Base-by-base conservation (phyloP, 768 basidiomycete genomes). In the Phylloporus scabripes region DNA sequence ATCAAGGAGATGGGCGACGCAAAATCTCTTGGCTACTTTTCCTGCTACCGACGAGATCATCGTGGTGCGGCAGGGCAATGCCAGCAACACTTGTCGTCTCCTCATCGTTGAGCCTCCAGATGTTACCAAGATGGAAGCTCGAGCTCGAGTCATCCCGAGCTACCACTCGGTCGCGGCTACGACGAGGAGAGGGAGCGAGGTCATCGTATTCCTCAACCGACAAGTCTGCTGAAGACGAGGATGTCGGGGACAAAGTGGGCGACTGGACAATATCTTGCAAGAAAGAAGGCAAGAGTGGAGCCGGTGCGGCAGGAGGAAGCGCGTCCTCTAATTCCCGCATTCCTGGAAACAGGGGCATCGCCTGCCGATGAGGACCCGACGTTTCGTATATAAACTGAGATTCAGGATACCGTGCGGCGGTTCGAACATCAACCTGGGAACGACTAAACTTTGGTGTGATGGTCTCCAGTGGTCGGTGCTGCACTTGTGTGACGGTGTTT, bases 31-130 rank as follows among this genome's bases (percentile, higher is more conserved):
- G 65, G 50, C 69, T 73, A 37, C 49, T 70, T 46, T 69, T 73
- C 59, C 70, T 64, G 58, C 71, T 69, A 64, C 69, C 65, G 59
- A 66, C 42, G 15, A 70, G 59, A 28, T 70, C 69, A 50, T 67
- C 68, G n/a, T 60, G 68, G 39, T 71, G 70, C 4, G 77, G 73
- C 33, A 81, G 59, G 1, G 77, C 71, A 50, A 80, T 75, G 2
- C 73, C 73, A 37, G 74, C 72, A 5, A 82, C 64, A 26, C 72
- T 74, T 55, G 76, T 77, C 59, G 72, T 80, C 66, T 89, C 86
- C 57, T 86, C 83, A 17, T 82, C 82, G 50, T 85, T 85, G 34
- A 89, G 59, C 45, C 73, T 74, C 86, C 86, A 89, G 48, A 89
- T 89, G 51, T 79, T 86, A 15, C 59, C 52, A 21, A 75, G 59